Evolutionary conservation across 352 stramenopile species (phyloP), one percentile per base, ranked within the genome.

Genomic region (Pythium oligandrum): DNA sequence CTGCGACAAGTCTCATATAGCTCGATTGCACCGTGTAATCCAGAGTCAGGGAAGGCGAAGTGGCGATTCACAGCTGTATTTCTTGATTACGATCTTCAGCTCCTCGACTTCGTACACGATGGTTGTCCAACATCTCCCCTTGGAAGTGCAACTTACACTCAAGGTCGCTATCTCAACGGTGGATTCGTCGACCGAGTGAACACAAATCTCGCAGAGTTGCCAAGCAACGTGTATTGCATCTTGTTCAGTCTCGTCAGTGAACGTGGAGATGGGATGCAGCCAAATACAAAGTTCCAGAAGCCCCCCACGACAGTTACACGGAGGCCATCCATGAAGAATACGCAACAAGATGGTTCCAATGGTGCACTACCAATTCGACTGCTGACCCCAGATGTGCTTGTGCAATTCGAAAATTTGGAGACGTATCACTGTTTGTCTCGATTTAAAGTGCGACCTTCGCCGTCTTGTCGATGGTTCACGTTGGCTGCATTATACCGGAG

Each of bases 41-140:
- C 48, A 1, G 54, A 43, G 4, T 46, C 46, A 1, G 17, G 34
- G 0, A 64, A 51, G 37, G 73, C 75, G 10, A 61, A 60, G 7
- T 87, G 75, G 75, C 61, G 64, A n/a, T 88, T 84, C 44, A 59
- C 81, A 8, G 68, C 55, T 17, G 40, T 86, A n/a, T 39, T 86
- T 4, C 60, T 88, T 12, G 78, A 84, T 31, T 68, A 83, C 43
- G 75, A 87, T 37, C 71, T 82, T 3, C 75, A 88, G 33, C 50
- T 88, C 2, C 59, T 86, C 12, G 75, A 86, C 44, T 85, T 84
- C 48, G 61, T 86, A 34, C 75, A 85, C 36, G 76, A 82, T 56
- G 62, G 69, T 4, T 78, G 70, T 11, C 64, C 71, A 6, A 42
- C 63, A 26, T 70, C 73, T 0, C 58, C 70, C 7, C 61, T 70